A percentile compares a stretch with the other conserved stretches of the same genome.
These are phyloP conservation scores for Camellia sinensis DNA, from an alignment of 148 eudicot genomes.

Conservation along the genomic window DNA sequence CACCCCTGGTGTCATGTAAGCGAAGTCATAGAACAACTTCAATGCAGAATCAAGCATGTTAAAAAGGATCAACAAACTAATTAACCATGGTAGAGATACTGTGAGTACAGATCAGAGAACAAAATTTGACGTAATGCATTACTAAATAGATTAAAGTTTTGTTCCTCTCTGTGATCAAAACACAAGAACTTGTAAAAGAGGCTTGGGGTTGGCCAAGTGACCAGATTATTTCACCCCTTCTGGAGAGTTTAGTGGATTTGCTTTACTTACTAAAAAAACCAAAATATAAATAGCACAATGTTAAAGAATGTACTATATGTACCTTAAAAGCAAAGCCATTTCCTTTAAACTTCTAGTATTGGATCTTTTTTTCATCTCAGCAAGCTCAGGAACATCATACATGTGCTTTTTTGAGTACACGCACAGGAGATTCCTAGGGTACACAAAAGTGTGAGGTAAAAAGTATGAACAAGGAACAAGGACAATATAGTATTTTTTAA, in stretches of 20 bases:
- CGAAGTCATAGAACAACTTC: constrained; percentile 12
- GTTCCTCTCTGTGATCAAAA: background rate
- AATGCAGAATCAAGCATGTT: background rate
- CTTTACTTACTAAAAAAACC: background rate
- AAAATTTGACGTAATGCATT: background rate
- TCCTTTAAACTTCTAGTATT: constrained; percentile 95
- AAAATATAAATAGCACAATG: background rate
- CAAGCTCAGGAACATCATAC: constrained; percentile 84
- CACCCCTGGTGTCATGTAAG: constrained; percentile 48
- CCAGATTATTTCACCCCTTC: background rate
- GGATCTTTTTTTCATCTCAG: constrained; percentile 83
- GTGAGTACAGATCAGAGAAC: background rate
- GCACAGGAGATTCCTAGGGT: constrained; percentile 81
- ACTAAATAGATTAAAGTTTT: background rate
- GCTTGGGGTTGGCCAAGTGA: background rate
- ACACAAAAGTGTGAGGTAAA: constrained; percentile 17
- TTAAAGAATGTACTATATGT: constrained; percentile 9
- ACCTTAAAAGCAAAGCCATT: constrained; percentile 80
- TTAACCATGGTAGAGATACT: background rate
- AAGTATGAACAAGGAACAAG: background rate
- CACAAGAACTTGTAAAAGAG: background rate
- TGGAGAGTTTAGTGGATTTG: background rate
- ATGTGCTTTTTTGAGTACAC: constrained; percentile 97
- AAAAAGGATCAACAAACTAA: background rate
- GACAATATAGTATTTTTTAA: background rate